Evolutionary conservation across 441 rosid species (phyloP).

Genomic region (Eruca vesicaria): DNA sequence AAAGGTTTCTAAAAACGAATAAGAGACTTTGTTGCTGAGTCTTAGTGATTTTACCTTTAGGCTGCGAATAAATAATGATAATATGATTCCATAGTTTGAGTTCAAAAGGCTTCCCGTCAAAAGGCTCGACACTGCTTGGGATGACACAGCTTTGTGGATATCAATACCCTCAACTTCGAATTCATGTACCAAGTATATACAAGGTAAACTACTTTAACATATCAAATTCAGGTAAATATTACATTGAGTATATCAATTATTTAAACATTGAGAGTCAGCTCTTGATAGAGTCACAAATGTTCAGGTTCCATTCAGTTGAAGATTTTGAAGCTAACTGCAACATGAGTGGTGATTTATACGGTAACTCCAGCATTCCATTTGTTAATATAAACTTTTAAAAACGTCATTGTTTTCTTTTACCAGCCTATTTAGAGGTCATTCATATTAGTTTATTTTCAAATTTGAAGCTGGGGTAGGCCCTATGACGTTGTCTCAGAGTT

Average conservation of each 20-base stretch:
- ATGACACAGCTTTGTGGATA: too few species aligned
- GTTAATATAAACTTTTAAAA: background rate
- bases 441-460: background rate
- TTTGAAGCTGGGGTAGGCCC: background rate
- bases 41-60: too few species aligned
- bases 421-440: background rate
- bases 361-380: background rate
- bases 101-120: too few species aligned
- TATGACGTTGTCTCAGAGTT: background rate
- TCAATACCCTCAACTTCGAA: too few species aligned
- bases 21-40: too few species aligned
- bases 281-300: background rate
- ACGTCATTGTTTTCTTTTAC: background rate
- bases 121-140: too few species aligned
- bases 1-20: too few species aligned
- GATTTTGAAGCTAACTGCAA: too few species aligned
- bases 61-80: too few species aligned
- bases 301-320: background rate
- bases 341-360: background rate
- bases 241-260: background rate
- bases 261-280: background rate
- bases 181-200: too few species aligned
- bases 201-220: too few species aligned
- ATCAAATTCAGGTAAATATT: background rate
- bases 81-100: too few species aligned